phyloP scores from a whole-genome alignment of 495 filamentous ascomycete species.

The Aspergillus ostianus region DNA sequence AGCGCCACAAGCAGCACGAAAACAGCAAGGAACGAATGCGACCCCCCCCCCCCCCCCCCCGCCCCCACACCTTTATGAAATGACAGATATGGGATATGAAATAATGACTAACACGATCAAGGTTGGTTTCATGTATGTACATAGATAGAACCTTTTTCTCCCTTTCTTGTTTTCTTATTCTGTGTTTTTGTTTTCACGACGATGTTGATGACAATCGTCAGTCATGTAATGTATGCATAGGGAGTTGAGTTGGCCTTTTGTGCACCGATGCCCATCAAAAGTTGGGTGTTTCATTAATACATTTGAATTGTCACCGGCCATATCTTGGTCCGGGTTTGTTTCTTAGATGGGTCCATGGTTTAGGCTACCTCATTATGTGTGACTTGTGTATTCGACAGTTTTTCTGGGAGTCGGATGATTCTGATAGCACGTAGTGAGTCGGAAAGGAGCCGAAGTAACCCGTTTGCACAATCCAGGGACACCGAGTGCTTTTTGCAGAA shows the following conservation, averaged over 20 bases:
- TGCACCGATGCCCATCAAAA: not conserved
- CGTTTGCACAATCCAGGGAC: no score
- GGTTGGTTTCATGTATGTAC: slow-evolving; percentile 7
- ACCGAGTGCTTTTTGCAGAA: no score
- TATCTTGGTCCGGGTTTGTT: not conserved
- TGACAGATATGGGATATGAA: slow-evolving; percentile 10
- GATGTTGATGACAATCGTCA: slow-evolving; percentile 4
- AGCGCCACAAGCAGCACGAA: slow-evolving; percentile 5
- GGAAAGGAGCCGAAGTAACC: no score
- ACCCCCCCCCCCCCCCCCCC: no score
- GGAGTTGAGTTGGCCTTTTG: slow-evolving; percentile 5
- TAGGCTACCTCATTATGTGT: not conserved
- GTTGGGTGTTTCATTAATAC: not conserved
- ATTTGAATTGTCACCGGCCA: not conserved
- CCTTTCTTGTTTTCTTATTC: slow-evolving; percentile 5
- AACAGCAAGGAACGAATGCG: not conserved
- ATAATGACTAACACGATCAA: slow-evolving; percentile 8
- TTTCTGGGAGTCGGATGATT: no score
- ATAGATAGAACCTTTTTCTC: not conserved
- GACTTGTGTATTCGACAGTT: not conserved
- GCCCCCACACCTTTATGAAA: not conserved
- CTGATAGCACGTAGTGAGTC: no score
- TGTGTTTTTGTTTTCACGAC: slow-evolving; percentile 3
- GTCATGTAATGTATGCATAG: slow-evolving; percentile 4
- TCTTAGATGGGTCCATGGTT: not conserved